These are phyloP conservation scores for Flaveria linearis DNA, from an alignment of 129 eudicot species.

Conservation along the genomic window DNA sequence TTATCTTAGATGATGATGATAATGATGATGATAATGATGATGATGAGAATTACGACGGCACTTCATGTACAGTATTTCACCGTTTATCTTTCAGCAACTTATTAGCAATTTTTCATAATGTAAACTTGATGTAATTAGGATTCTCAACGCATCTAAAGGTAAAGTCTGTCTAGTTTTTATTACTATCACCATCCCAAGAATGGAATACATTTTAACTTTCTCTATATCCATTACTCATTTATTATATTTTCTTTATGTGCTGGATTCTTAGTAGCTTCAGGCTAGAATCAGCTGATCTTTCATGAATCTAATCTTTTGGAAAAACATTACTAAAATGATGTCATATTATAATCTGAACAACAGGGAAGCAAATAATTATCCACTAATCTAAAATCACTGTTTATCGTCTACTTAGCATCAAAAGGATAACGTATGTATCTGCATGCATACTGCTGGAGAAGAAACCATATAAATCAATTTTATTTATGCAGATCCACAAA, in stretches of 20 bases:
- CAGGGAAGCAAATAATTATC: constrained; percentile 9
- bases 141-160: no score
- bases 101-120: constrained; percentile 11
- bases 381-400: constrained; percentile 2
- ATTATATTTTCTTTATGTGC: neutral
- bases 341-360: neutral
- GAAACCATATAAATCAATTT: neutral
- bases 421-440: neutral
- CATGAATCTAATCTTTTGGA: neutral
- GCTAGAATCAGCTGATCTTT: neutral
- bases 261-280: neutral
- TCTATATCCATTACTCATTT: neutral
- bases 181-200: neutral
- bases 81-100: constrained; percentile 4
- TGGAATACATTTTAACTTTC: neutral
- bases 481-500: neutral
- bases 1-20: constrained; percentile 9
- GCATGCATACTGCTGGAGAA: neutral
- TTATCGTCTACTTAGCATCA: neutral
- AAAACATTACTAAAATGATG: neutral
- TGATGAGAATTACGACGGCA: neutral
- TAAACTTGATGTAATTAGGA: neutral
- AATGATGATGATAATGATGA: neutral
- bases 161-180: neutral
- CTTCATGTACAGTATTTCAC: constrained; percentile 4